These are phyloP conservation scores for Helianthus annuus DNA, from an alignment of 129 eudicot species.

Conservation along the genomic window DNA sequence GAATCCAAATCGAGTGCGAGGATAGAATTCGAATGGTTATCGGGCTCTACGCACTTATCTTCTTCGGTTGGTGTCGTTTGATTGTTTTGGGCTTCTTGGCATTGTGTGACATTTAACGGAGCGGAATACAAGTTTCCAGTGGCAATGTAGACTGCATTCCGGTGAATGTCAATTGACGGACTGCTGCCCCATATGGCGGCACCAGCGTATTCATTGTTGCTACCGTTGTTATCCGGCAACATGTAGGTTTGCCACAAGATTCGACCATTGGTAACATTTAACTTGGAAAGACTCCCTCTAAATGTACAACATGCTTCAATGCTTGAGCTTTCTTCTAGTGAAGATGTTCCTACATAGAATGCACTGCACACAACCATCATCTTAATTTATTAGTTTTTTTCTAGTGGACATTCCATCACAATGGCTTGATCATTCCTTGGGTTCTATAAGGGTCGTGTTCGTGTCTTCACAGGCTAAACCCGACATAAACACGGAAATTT, in stretches of 20 bases:
- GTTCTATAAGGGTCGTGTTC: too few relatives aligned
- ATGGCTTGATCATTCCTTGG: too few relatives aligned
- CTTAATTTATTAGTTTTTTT: background rate
- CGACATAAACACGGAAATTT: too few relatives aligned
- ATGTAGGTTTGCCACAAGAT: constrained; percentile 73
- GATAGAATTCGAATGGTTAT: constrained; percentile 59
- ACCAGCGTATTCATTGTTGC: constrained; percentile 53
- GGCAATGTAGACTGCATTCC: constrained; percentile 52
- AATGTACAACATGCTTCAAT: constrained; percentile 58
- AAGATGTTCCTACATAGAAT: constrained; percentile 68
- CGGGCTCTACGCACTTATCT: constrained; percentile 55
- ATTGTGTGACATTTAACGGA: constrained; percentile 53
- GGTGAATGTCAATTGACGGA: constrained; percentile 51
- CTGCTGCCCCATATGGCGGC: constrained; percentile 86
- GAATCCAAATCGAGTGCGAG: constrained; percentile 12
- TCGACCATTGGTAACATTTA: constrained; percentile 45
- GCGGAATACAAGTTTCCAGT: constrained; percentile 68
- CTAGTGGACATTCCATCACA: too few relatives aligned
- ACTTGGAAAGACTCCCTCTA: constrained; percentile 66
- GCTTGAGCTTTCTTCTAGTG: constrained; percentile 45
- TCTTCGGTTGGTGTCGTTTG: constrained; percentile 47
- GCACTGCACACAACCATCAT: background rate
- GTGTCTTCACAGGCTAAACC: too few relatives aligned
- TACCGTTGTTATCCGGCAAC: constrained; percentile 69
- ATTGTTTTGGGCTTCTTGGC: constrained; percentile 64